A percentile compares a stretch with the other conserved stretches of the same genome.
phyloP scores from a whole-genome alignment of 176 grass and related monocot genomes.

The Ananas comosus region DNA sequence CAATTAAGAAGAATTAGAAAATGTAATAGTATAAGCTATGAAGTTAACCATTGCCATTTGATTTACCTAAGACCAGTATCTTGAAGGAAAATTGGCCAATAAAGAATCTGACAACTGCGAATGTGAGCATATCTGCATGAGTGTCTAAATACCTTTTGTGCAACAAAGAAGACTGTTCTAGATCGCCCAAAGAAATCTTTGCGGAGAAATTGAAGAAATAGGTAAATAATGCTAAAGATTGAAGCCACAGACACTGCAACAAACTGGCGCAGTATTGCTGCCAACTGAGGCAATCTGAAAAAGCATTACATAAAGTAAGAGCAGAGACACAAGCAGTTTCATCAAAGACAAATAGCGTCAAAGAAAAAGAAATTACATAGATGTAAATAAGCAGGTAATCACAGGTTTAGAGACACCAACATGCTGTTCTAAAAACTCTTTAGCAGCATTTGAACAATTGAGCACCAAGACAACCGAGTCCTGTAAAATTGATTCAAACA shows the following conservation, averaged over 20 bases:
- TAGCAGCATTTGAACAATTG: constrained; percentile 73
- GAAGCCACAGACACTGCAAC: constrained; percentile 54
- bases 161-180: constrained; percentile 29
- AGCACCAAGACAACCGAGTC: constrained; percentile 64
- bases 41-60: neutral
- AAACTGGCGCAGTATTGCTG: constrained; percentile 37
- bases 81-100: constrained; percentile 86
- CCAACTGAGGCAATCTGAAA: constrained; percentile 32
- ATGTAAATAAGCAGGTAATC: constrained; percentile 28
- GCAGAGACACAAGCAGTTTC: constrained; percentile 8
- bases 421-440: constrained; percentile 27
- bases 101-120: constrained; percentile 77
- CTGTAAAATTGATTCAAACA: constrained; percentile 26
- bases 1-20: neutral
- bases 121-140: constrained; percentile 64
- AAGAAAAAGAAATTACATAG: constrained; percentile 41
- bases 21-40: neutral
- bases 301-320: constrained; percentile 26
- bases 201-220: constrained; percentile 50
- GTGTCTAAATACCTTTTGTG: constrained; percentile 56
- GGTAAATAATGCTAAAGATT: constrained; percentile 46
- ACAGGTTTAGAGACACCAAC: constrained; percentile 19
- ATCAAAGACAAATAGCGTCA: constrained; percentile 9
- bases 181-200: constrained; percentile 38
- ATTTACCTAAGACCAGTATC: constrained; percentile 50